Base-by-base conservation (phyloP, 352 stramenopile genomes). In the Phytophthora ramorum region DNA sequence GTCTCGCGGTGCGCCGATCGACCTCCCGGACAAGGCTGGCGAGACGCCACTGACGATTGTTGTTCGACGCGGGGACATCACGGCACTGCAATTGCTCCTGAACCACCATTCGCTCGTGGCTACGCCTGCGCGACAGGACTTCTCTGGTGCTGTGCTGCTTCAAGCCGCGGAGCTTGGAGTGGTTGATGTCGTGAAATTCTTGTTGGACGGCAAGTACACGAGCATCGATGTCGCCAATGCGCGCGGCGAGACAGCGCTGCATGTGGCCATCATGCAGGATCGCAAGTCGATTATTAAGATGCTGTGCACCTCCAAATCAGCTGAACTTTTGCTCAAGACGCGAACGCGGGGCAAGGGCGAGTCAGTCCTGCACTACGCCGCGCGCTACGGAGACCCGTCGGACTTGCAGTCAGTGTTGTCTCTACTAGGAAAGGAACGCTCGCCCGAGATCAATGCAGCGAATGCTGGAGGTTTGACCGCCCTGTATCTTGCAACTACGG, bases 211-310 rank as follows among this genome's bases (percentile, higher is more conserved):
- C 10, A 61, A 68, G 28, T 74, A 70, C 58, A 66, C 63, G 20
- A 74, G 46, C 45, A 45, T 73, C 35, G 64, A 71, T 34, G 50
- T 74, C 16, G 40, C 60, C 13, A 79, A 79, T 45, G 68, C 57
- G 10, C 67, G 63, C n/a, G 71, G 68, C 17, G 67, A 76, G 52
- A 70, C 72, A 4, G 63, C 64, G 19, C 47, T 79, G 40, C 71
- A 79, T n/a, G 24, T 79, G 47, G 71, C 63, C 4, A 71, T 79
- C 12, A 56, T 74, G 35, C 67, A 76, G 63, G 54, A 67, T 14
- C 59, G 58, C 20, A 60, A 63, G 38, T 24, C 41, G 16, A 32
- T 76, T 4, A 49, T 76, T 20, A 43, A 72, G 7, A 63, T 73
- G 52, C 16, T 76, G 45, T 72, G 56, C 30, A 14, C 35, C 4